Percentiles rank a stretch among this genome's conserved stretches.
Conservation (phyloP, 2,329 filamentous ascomycete genomes). For the Aspergillus oerlinghausenensis region DNA sequence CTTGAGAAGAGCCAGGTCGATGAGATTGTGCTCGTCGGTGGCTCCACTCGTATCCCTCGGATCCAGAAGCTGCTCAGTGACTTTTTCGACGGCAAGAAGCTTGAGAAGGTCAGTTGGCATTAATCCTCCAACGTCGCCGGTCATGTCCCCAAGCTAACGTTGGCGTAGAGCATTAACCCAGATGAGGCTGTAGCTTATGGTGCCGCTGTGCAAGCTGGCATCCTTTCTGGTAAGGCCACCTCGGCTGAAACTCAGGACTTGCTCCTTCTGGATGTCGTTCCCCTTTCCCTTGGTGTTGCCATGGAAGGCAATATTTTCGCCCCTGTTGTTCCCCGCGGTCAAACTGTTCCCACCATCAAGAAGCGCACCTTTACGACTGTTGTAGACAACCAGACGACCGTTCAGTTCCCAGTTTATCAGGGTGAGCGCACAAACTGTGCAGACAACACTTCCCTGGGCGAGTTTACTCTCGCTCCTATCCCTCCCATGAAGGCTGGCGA, state of each 20-base stretch:
- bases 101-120: conserved; percentile 65
- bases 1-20: conserved; percentile 90
- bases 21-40: conserved; percentile 98
- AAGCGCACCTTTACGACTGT: conserved; percentile 84
- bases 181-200: conserved; percentile 99
- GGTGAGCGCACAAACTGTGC: conserved; percentile 97
- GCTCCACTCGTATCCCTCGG: conserved; percentile 95
- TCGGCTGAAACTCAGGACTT: conserved; percentile 92
- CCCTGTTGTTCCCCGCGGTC: conserved; percentile 77
- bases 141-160: not conserved
- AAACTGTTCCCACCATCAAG: conserved; percentile 74
- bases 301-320: conserved; percentile 99
- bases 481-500: conserved; percentile 88
- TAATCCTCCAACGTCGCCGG: not conserved
- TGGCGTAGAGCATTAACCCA: conserved; percentile 78
- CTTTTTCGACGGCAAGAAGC: conserved; percentile 99
- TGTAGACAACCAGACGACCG: conserved; percentile 65
- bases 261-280: conserved; percentile 91
- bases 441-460: conserved; percentile 95
- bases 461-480: conserved; percentile 91
- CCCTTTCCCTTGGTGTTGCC: conserved; percentile 94
- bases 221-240: conserved; percentile 95
- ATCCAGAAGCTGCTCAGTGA: conserved; percentile 99
- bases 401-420: conserved; percentile 91
- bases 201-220: conserved; percentile 97